Conservation (phyloP, 2,329 filamentous ascomycete species). For the Penicillium sp. region DNA sequence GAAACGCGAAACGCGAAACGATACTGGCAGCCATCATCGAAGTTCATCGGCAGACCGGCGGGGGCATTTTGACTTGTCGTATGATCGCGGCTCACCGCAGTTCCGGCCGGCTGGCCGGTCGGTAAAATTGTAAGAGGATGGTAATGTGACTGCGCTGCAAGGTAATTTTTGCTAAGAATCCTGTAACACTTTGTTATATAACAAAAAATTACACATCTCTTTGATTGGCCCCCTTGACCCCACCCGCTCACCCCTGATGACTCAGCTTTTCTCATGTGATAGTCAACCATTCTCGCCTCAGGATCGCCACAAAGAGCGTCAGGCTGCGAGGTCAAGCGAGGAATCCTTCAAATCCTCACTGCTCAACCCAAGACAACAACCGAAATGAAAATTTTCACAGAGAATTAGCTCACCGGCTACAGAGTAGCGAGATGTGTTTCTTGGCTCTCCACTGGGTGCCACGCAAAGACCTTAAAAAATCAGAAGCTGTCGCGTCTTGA, state of each 20-base stretch:
- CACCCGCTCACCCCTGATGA: slow-evolving; percentile 11
- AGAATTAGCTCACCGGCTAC: background rate
- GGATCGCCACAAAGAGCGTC: background rate
- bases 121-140: background rate
- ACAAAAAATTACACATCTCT: background rate
- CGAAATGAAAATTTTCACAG: background rate
- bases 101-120: slow-evolving; percentile 28
- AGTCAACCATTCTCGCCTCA: background rate
- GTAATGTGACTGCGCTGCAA: slow-evolving; percentile 2
- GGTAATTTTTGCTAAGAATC: no score
- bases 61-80: slow-evolving; percentile 30
- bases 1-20: background rate
- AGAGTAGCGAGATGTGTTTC: background rate
- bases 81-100: slow-evolving; percentile 38
- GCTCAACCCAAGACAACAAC: background rate
- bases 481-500: slow-evolving; percentile 16
- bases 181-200: background rate
- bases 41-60: slow-evolving; percentile 8
- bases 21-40: slow-evolving; percentile 7
- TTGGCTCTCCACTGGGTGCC: slow-evolving; percentile 15
- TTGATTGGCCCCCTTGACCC: slow-evolving; percentile 1
- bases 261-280: slow-evolving; percentile 22
- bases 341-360: background rate
- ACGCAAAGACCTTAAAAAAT: slow-evolving; percentile 5
- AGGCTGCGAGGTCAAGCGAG: background rate